Percentiles rank a stretch among this genome's conserved stretches.
These are phyloP conservation scores for Novymonas esmeraldas DNA, from an alignment of 208 protist species.

Conservation along the genomic window DNA sequence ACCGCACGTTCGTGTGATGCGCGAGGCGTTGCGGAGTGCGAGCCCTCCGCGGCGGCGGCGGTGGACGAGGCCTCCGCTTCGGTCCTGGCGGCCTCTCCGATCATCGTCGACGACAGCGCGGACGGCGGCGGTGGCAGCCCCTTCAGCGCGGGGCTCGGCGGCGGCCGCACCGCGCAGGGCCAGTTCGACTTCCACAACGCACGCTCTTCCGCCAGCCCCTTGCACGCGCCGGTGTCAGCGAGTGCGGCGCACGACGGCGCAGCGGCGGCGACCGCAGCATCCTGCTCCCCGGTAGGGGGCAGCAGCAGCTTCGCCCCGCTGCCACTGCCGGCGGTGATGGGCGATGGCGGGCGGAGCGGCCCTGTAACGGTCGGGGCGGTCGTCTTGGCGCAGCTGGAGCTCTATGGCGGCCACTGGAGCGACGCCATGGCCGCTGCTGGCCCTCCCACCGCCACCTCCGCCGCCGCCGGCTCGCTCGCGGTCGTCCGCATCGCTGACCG, in stretches of 20 bases:
- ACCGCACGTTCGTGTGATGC: too few species aligned
- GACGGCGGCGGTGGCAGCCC: constrained; percentile 4
- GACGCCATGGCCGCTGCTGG: too few species aligned
- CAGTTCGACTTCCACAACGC: constrained; percentile 25
- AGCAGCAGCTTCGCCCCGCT: too few species aligned
- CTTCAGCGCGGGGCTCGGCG: background rate
- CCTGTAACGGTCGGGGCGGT: constrained; percentile 12
- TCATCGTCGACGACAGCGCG: background rate
- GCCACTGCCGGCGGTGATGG: too few species aligned
- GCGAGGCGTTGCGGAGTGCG: too few species aligned
- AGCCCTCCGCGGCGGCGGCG: too few species aligned
- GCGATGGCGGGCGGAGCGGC: too few species aligned
- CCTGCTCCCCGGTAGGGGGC: too few species aligned
- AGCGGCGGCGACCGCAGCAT: too few species aligned
- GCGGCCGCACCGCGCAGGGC: constrained; percentile 26
- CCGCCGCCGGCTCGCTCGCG: constrained; percentile 11
- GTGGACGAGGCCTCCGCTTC: background rate
- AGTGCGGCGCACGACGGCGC: too few species aligned
- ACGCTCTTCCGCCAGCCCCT: constrained; percentile 8
- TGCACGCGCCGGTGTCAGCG: background rate
- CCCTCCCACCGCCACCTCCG: background rate
- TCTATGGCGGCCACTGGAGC: background rate
- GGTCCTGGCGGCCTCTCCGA: background rate
- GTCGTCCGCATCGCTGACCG: constrained; percentile 28
- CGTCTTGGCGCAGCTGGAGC: constrained; percentile 25